Percentiles rank a stretch among this genome's conserved stretches.
phyloP scores from a whole-genome alignment of 164 flowering plant genomes.

The Protea cynaroides region DNA sequence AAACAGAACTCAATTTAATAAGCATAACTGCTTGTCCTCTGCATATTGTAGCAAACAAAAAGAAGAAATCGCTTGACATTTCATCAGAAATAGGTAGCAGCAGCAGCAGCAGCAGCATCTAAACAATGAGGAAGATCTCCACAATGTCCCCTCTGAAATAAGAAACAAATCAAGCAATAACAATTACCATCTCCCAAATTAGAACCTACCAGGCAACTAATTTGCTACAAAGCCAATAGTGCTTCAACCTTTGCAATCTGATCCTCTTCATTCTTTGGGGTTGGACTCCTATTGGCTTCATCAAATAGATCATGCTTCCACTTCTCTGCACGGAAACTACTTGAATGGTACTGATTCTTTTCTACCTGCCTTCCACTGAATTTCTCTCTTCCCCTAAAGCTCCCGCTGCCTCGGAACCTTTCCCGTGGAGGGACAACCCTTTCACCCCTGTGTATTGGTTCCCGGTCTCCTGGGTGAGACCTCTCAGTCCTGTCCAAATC shows the following conservation, averaged over 20 bases:
- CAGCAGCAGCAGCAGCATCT: background rate
- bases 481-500: conserved; percentile 34
- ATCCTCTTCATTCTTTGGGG: conserved; percentile 78
- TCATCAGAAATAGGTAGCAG: too few relatives aligned
- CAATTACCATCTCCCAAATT: background rate
- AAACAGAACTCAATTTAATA: too few relatives aligned
- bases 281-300: conserved; percentile 67
- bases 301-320: conserved; percentile 94
- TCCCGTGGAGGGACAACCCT: conserved; percentile 38
- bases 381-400: conserved; percentile 49
- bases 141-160: background rate
- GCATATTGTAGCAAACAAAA: too few relatives aligned
- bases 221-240: conserved; percentile 46
- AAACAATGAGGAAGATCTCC: background rate
- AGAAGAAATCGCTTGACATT: too few relatives aligned
- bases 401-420: conserved; percentile 33
- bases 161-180: background rate
- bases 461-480: conserved; percentile 28
- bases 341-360: conserved; percentile 23
- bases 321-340: conserved; percentile 48
- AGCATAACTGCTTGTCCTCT: too few relatives aligned
- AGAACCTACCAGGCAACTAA: background rate
- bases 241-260: conserved; percentile 92
- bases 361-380: conserved; percentile 39
- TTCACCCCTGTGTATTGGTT: conserved; percentile 24